These are phyloP conservation scores for Polygonum aviculare DNA, from an alignment of 148 eudicot genomes.

Conservation along the genomic window DNA sequence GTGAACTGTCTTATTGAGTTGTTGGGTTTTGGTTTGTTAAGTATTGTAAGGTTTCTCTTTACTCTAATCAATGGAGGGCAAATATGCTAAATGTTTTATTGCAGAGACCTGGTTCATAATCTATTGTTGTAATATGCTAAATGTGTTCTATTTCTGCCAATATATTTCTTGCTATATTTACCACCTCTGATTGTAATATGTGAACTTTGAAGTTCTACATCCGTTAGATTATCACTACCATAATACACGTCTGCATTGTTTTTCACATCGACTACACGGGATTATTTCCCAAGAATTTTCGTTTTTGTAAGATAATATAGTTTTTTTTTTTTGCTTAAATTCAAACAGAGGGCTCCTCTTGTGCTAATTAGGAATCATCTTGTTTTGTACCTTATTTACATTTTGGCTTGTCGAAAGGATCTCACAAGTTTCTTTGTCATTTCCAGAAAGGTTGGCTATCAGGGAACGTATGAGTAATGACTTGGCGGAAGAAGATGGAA, in stretches of 20 bases:
- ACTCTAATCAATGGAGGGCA: background rate
- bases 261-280: background rate
- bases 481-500: slow-evolving; percentile 35
- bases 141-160: background rate
- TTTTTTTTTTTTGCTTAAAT: background rate
- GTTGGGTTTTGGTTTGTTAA: too few relatives aligned
- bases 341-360: background rate
- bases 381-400: background rate
- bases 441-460: slow-evolving; percentile 7
- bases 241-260: background rate
- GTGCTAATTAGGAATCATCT: background rate
- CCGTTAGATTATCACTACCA: background rate
- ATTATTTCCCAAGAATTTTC: background rate
- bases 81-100: background rate
- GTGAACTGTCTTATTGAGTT: background rate
- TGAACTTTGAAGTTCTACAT: background rate
- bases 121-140: background rate
- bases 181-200: background rate
- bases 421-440: background rate
- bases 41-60: background rate
- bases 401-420: background rate
- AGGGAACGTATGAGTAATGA: slow-evolving; percentile 19
- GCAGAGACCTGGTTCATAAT: background rate
- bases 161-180: background rate
- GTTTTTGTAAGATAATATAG: background rate